A percentile compares a stretch with the other conserved stretches of the same genome.
Evolutionary conservation across 768 basidiomycete species (phyloP).

Genomic region (Calvatia gigantea): DNA sequence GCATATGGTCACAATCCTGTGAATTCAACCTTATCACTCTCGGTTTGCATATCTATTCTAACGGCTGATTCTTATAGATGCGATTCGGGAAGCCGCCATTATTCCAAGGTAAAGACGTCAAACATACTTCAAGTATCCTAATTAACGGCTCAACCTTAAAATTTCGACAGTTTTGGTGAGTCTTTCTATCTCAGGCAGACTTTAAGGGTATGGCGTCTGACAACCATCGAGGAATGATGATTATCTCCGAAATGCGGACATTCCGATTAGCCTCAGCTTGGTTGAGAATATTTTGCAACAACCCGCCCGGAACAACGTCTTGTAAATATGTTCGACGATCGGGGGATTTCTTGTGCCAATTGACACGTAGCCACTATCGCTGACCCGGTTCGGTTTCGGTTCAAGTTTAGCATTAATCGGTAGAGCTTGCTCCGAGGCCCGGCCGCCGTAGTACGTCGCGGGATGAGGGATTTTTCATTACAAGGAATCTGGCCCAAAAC

Average conservation of each 20-base stretch:
- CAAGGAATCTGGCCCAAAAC: background rate
- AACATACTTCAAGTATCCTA: background rate
- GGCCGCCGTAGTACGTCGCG: too few species aligned
- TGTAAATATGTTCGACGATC: background rate
- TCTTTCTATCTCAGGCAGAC: background rate
- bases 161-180: constrained; percentile 40
- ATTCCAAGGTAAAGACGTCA: constrained; percentile 71
- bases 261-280: constrained; percentile 38
- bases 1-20: constrained; percentile 85
- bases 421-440: background rate
- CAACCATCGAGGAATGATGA: constrained; percentile 44
- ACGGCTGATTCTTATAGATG: constrained; percentile 49
- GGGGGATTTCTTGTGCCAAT: too few species aligned
- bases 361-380: too few species aligned
- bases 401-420: background rate
- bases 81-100: constrained; percentile 89
- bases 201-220: background rate
- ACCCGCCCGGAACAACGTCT: constrained; percentile 13
- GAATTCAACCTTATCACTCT: constrained; percentile 19
- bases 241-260: constrained; percentile 42
- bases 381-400: too few species aligned
- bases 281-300: constrained; percentile 38
- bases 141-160: background rate
- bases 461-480: too few species aligned
- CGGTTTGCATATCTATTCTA: background rate